phyloP scores from a whole-genome alignment of 164 flowering plant species.

The Sedum album region DNA sequence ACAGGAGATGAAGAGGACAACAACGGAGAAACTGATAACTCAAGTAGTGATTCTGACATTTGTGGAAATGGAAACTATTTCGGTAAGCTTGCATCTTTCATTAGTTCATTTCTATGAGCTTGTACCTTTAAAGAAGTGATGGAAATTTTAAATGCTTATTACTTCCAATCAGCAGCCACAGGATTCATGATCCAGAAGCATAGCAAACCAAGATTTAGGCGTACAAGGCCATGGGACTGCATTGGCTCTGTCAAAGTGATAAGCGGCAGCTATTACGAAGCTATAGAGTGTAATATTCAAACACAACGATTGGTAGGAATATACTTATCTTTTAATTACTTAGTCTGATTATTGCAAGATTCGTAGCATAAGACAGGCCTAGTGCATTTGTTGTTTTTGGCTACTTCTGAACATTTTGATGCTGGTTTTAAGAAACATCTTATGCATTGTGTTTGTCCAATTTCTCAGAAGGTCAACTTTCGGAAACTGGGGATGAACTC shows the following conservation, averaged over 20 bases:
- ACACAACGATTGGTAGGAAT: slow-evolving; percentile 37
- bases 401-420: neutral
- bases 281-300: slow-evolving; percentile 38
- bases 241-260: slow-evolving; percentile 34
- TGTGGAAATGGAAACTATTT: slow-evolving; percentile 47
- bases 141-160: too few species aligned
- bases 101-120: neutral
- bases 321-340: neutral
- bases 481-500: slow-evolving; percentile 58
- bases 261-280: slow-evolving; percentile 32
- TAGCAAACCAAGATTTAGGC: slow-evolving; percentile 58
- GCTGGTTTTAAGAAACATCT: neutral
- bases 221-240: slow-evolving; percentile 48
- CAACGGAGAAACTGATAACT: slow-evolving; percentile 38
- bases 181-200: slow-evolving; percentile 41
- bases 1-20: slow-evolving; percentile 77
- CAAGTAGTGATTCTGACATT: slow-evolving; percentile 41
- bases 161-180: slow-evolving; percentile 29
- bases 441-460: neutral
- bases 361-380: neutral
- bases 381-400: neutral
- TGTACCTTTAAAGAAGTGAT: too few species aligned
- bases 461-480: slow-evolving; percentile 51
- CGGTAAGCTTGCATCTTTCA: slow-evolving; percentile 27
- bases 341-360: neutral